Percentiles rank a stretch among this genome's conserved stretches.
Evolutionary conservation across 2,329 filamentous ascomycete genomes (phyloP).

Genomic region (Coleophoma crateriformis): DNA sequence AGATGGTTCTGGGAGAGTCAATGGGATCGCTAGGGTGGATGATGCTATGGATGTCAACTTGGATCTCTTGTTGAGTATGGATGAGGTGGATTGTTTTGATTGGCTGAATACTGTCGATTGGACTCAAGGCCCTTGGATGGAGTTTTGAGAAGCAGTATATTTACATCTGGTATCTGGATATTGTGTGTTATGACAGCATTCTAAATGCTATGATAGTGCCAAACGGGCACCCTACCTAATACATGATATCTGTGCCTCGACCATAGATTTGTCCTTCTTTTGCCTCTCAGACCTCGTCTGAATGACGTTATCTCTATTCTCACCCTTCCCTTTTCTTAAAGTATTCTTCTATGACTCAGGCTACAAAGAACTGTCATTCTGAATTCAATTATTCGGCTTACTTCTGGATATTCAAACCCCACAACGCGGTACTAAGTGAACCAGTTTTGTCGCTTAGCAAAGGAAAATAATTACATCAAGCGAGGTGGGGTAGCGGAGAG

Average conservation of each 20-base stretch:
- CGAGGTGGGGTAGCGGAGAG: too few species aligned
- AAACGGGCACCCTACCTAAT: background rate
- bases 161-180: background rate
- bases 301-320: too few species aligned
- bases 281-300: too few species aligned
- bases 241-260: background rate
- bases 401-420: too few species aligned
- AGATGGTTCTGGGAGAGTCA: background rate
- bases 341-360: too few species aligned
- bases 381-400: too few species aligned
- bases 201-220: background rate
- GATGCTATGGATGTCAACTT: slow-evolving; percentile 4
- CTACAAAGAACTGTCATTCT: too few species aligned
- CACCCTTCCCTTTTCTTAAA: too few species aligned
- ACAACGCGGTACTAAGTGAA: too few species aligned
- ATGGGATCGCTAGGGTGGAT: background rate
- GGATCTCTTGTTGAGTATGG: slow-evolving; percentile 8
- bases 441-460: too few species aligned
- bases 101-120: slow-evolving; percentile 24
- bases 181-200: background rate
- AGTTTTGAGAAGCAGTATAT: background rate
- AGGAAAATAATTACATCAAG: too few species aligned
- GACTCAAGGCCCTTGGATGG: slow-evolving; percentile 23
- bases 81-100: slow-evolving; percentile 16
- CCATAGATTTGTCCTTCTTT: too few species aligned